Evolutionary conservation across 257 asterid genomes (phyloP), one percentile per base, ranked within the genome.

Genomic region (Solanum lycopersicoides): DNA sequence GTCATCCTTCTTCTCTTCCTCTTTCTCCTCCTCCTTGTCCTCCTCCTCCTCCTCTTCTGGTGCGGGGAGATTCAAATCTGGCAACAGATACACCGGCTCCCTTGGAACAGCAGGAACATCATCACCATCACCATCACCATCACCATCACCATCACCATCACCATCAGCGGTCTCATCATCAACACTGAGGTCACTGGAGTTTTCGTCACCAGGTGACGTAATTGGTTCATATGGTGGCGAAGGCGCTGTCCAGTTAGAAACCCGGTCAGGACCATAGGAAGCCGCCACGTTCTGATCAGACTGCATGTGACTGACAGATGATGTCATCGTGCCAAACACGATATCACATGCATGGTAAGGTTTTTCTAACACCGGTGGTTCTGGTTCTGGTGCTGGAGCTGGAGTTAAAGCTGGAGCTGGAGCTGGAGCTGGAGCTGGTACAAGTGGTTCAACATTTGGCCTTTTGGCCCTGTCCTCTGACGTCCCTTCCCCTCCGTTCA

Each of bases 251-350:
- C 60, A 50, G 21, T 50, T 21, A 6, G 21, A 16, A 50, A 15
- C 12, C 12, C 1, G 3, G 12, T 50, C 60, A 50, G 63, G 63
- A 6, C 6, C 23, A 53, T 53, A 18, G 10, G 3, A 15, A 50
- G 23, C 1, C 10, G 9, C 4, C 10, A 16, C 0, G 3, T 16
- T 10, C 10, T 18, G 63, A 18, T 53, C n/a, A 0, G 63, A 2
- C 0, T 53, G 63, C 63, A 53, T 53, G 63, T 53, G 63, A 16
- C 1, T 18, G n/a, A 3, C 3, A 18, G 16, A 53, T 6, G 9
- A 6, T 18, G 1, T 53, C 63, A 53, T 5, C 11, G 63, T 16
- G 20, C 16, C n/a, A 7, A 53, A 53, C 3, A 8, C 63, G 1
- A 16, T 16, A 1, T 18, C n/a, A 53, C 63, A 53, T 53, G 9